Percentiles rank a stretch among this genome's conserved stretches.
phyloP scores from a whole-genome alignment of 129 eudicot species.

The Sambucus nigra region DNA sequence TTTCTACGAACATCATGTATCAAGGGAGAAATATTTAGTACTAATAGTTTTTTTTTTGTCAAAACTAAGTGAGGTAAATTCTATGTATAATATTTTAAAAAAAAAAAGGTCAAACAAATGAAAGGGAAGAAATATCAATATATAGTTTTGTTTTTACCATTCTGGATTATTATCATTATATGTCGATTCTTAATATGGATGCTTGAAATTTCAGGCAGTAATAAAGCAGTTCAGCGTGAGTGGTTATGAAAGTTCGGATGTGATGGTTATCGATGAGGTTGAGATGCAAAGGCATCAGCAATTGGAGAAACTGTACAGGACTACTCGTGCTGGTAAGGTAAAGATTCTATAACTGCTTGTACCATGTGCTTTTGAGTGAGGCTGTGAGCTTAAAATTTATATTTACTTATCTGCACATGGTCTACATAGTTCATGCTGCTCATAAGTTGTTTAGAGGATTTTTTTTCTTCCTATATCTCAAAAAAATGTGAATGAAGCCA shows the following conservation, averaged over 20 bases:
- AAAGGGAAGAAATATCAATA: no score
- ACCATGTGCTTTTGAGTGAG: background rate
- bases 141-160: no score
- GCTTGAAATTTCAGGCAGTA: conserved; percentile 59
- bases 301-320: conserved; percentile 79
- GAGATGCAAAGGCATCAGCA: conserved; percentile 95
- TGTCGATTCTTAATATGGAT: conserved; percentile 1
- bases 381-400: background rate
- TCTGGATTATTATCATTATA: no score
- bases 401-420: background rate
- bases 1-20: no score
- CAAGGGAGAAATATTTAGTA: no score
- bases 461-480: no score
- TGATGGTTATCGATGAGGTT: conserved; percentile 85
- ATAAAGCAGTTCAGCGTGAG: conserved; percentile 83
- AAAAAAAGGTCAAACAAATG: no score
- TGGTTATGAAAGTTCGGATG: conserved; percentile 89
- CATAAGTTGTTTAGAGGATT: no score
- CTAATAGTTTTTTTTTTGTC: no score
- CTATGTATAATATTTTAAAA: no score
- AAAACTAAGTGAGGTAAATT: no score
- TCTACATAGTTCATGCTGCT: background rate
- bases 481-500: no score
- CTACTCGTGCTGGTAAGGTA: conserved; percentile 95
- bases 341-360: conserved; percentile 12